These are phyloP conservation scores for Camillea tinctor DNA, from an alignment of 2,329 filamentous ascomycete genomes.

Conservation along the genomic window DNA sequence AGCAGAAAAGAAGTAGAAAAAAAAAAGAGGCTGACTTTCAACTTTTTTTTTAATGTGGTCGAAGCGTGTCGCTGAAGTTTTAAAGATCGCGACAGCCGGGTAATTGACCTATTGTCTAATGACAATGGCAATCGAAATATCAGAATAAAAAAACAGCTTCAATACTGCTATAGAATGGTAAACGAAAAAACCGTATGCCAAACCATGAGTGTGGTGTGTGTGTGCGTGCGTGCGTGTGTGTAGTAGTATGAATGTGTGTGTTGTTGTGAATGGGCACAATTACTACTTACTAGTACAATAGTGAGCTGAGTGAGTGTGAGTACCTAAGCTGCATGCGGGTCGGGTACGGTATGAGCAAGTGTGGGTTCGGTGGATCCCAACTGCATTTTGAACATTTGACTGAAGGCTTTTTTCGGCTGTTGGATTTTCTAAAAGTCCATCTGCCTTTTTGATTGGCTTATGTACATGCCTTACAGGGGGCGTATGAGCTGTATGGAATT, in stretches of 20 bases:
- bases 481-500: constrained; percentile 6
- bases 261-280: not conserved
- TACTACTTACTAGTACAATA: not conserved
- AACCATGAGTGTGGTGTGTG: not conserved
- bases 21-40: constrained; percentile 10
- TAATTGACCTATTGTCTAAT: constrained; percentile 30
- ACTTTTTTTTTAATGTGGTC: not conserved
- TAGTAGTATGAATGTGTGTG: not conserved
- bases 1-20: constrained; percentile 4
- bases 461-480: constrained; percentile 1
- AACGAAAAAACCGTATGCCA: not conserved
- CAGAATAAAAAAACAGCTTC: constrained; percentile 10
- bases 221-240: not conserved
- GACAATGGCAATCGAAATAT: constrained; percentile 26
- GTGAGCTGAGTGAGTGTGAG: not conserved
- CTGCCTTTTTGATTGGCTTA: not conserved
- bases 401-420: constrained; percentile 23
- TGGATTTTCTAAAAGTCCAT: constrained; percentile 24
- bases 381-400: too few relatives aligned
- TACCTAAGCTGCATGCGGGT: not conserved
- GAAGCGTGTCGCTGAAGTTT: constrained; percentile 14
- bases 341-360: constrained; percentile 4
- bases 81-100: constrained; percentile 22
- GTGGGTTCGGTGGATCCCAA: not conserved
- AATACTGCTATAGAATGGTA: not conserved